phyloP scores from a whole-genome alignment of 306 rosid genomes.

The Trichosanthes truncata region DNA sequence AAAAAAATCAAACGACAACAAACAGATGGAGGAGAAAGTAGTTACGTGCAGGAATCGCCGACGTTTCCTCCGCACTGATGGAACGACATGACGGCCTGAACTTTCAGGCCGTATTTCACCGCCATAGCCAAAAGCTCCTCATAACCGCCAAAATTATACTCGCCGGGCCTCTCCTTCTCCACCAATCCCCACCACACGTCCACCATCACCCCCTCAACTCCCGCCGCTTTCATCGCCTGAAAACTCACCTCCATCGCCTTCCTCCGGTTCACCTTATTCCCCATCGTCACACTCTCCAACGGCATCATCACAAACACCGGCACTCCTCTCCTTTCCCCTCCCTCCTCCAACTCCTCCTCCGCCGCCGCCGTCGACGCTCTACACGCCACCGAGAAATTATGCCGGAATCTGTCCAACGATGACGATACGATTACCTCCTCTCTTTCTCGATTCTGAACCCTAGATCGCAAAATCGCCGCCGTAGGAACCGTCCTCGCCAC shows the following conservation, averaged over 20 bases:
- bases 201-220: slow-evolving; percentile 88
- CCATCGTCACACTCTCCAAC: slow-evolving; percentile 67
- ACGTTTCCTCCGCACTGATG: slow-evolving; percentile 54
- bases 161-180: slow-evolving; percentile 58
- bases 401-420: slow-evolving; percentile 1
- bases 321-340: slow-evolving; percentile 37
- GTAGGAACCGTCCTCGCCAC: background rate
- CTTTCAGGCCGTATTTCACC: slow-evolving; percentile 48
- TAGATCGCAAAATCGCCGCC: background rate
- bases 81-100: slow-evolving; percentile 73
- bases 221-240: slow-evolving; percentile 78
- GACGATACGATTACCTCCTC: background rate
- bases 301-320: slow-evolving; percentile 98
- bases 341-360: slow-evolving; percentile 3
- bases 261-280: slow-evolving; percentile 55
- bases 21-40: background rate
- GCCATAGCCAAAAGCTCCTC: slow-evolving; percentile 46
- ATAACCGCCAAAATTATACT: slow-evolving; percentile 68
- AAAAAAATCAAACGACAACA: too few relatives aligned
- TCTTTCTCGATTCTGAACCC: background rate
- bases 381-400: slow-evolving; percentile 53
- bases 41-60: slow-evolving; percentile 52
- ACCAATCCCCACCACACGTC: slow-evolving; percentile 99
- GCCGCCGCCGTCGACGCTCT: slow-evolving; percentile 34
- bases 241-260: slow-evolving; percentile 80